Evolutionary conservation across 2,329 filamentous ascomycete species (phyloP), one percentile per base, ranked within the genome.

Genomic region (Fusarium sp.): DNA sequence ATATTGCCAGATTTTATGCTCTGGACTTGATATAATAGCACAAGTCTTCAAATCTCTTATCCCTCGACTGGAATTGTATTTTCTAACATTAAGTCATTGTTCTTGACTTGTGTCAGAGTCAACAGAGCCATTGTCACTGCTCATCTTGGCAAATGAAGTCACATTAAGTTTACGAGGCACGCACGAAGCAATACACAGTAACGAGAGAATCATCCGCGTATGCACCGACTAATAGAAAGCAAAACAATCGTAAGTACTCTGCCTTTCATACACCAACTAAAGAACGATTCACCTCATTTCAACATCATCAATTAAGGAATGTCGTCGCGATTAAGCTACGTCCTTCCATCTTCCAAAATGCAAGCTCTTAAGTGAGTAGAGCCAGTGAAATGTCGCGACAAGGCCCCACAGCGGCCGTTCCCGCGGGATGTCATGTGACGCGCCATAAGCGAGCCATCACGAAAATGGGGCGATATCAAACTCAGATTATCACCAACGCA

Each of bases 371-470:
- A 56, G 17, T 1, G 2, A 0, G 0, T 6, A 3, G 3, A 27
- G 18, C 53, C 39, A 47, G 47, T 56, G 1, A 33, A 5, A 7
- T 7, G 0, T 1, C 1, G 9, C 13, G 9, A 3, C 0, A 15
- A 1, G 1, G 18, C 12, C 17, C 13, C 17, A 11, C 4, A 7
- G 13, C n/a, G 3, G 5, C 7, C 7, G 0, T 38, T 53, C 18
- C 22, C 49, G 49, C 13, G 53, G n/a, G 15, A 20, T 27, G 1
- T 46, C 53, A 56, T 17, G 18, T 53, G 49, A 53, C 2, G 10
- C 0, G 0, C 2, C 1, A 14, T 1, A 7, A 5, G n/a, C 3
- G 6, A 35, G 4, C 7, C 7, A n/a, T 1, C 4, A 4, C 9
- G 22, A 45, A 12, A 20, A 13, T 27, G 53, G 52, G 9, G n/a